A percentile compares a stretch with the other conserved stretches of the same genome.
These are phyloP conservation scores for Picea sitchensis DNA, from an alignment of 75 land plant genomes.

Conservation along the genomic window DNA sequence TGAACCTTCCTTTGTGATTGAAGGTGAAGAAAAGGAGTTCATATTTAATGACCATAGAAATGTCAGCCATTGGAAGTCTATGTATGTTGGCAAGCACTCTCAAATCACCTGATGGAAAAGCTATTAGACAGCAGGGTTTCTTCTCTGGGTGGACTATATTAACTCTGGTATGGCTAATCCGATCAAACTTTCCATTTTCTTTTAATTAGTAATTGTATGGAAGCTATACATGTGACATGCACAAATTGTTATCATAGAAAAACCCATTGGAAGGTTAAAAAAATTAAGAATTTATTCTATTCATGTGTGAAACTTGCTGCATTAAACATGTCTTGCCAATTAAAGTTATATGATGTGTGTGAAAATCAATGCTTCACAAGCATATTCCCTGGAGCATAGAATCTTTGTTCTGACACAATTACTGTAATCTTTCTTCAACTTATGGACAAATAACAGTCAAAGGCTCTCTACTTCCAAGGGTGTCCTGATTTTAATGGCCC, in stretches of 20 bases:
- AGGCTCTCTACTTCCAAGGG: not conserved
- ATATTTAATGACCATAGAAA: constrained; percentile 96
- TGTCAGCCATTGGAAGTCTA: constrained; percentile 87
- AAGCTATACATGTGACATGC: not conserved
- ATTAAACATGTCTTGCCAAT: not conserved
- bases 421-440: not conserved
- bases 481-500: not conserved
- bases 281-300: not conserved
- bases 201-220: not conserved
- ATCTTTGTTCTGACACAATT: not conserved
- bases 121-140: constrained; percentile 80
- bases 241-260: not conserved
- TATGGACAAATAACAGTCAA: not conserved
- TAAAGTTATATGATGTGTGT: not conserved
- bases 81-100: constrained; percentile 75
- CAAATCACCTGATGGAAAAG: constrained; percentile 93
- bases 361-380: not conserved
- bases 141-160: constrained; percentile 90
- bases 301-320: not conserved
- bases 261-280: not conserved
- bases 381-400: not conserved
- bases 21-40: constrained; percentile 91
- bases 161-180: constrained; percentile 52
- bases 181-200: not conserved
- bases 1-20: not conserved